phyloP scores from a whole-genome alignment of 176 grass and related monocot genomes.

The Poa pratensis region DNA sequence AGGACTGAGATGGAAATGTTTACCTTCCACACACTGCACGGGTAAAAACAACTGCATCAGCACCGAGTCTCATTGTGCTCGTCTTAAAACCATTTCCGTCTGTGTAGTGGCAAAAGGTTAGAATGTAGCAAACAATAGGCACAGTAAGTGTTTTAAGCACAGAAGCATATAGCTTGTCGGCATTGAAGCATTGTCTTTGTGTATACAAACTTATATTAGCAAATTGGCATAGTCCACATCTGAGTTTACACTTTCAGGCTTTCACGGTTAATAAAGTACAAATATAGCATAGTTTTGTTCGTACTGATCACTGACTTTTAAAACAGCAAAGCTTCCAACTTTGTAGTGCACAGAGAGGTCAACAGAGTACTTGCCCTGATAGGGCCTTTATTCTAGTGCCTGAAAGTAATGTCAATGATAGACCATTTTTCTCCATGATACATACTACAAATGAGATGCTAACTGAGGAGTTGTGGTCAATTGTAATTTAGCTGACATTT shows the following conservation, averaged over 20 bases:
- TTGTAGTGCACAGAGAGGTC: no score
- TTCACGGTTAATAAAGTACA: no score
- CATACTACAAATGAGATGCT: no score
- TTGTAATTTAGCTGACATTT: neutral
- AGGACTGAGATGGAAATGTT: constrained; percentile 29
- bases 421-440: no score
- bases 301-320: neutral
- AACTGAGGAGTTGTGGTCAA: no score
- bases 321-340: neutral
- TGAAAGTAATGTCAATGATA: no score
- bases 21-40: constrained; percentile 69
- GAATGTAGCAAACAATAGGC: constrained; percentile 18
- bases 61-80: constrained; percentile 98
- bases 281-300: neutral
- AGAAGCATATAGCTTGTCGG: constrained; percentile 10
- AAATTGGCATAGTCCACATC: neutral
- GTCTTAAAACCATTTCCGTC: constrained; percentile 99
- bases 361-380: no score
- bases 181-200: neutral
- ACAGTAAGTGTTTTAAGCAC: constrained; percentile 14
- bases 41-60: constrained; percentile 92
- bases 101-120: constrained; percentile 43
- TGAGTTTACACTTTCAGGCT: neutral
- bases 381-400: no score
- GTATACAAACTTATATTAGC: neutral